These are phyloP conservation scores for Bruguiera parviflora DNA, from an alignment of 345 rosid genomes.

Conservation along the genomic window DNA sequence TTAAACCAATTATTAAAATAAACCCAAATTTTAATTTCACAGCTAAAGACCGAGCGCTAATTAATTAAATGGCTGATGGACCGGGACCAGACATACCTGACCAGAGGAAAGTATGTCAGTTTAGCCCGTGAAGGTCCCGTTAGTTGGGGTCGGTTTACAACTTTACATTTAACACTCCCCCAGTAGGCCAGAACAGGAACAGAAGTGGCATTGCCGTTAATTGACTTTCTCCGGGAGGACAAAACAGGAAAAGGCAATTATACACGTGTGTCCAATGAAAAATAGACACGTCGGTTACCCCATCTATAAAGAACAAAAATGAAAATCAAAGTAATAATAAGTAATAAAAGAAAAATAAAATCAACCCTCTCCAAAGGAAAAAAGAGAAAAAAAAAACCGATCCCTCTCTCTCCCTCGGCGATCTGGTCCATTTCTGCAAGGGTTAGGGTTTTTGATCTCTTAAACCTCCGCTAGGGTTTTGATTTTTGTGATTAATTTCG, in stretches of 20 bases:
- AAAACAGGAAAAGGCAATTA: neutral
- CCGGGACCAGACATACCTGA: no score
- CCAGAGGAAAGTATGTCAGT: no score
- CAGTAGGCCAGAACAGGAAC: neutral
- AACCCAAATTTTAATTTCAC: no score
- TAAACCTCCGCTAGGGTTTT: neutral
- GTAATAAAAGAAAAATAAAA: neutral
- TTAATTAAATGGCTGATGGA: no score
- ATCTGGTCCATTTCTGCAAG: constrained; percentile 32
- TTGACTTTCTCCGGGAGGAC: neutral
- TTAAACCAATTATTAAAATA: no score
- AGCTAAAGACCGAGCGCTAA: no score
- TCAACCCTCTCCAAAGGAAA: neutral
- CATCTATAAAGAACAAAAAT: constrained; percentile 18
- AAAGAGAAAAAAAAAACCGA: neutral
- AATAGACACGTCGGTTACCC: constrained; percentile 15
- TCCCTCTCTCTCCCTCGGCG: constrained; percentile 19
- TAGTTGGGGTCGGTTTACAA: no score
- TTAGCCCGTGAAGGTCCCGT: neutral
- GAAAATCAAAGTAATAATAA: neutral
- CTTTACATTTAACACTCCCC: no score
- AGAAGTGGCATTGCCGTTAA: constrained; percentile 13
- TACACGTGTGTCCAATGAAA: constrained; percentile 13
- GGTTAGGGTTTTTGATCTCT: constrained; percentile 30
- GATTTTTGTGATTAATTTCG: neutral